Evolutionary conservation across 2,329 filamentous ascomycete genomes (phyloP).

Genomic region (Byssochlamys sp.): DNA sequence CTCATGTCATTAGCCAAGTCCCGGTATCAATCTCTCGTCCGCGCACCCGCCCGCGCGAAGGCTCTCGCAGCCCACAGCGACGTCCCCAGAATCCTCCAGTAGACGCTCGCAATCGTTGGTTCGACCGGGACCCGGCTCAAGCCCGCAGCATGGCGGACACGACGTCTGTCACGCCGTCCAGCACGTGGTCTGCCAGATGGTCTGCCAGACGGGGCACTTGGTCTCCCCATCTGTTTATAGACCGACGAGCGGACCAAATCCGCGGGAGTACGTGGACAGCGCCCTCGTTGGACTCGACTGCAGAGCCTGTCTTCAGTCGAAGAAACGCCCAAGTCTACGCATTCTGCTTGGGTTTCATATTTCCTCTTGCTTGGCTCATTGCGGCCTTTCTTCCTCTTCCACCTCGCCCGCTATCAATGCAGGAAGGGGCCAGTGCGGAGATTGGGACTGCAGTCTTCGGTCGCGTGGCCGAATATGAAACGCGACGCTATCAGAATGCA

Average conservation of each 20-base stretch:
- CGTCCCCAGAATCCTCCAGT: conserved; percentile 21
- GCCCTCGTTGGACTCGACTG: conserved; percentile 59
- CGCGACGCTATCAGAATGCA: conserved; percentile 49
- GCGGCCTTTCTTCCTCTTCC: conserved; percentile 67
- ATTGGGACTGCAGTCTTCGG: conserved; percentile 36
- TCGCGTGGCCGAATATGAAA: conserved; percentile 36
- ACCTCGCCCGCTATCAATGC: conserved; percentile 43
- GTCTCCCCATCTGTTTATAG: conserved; percentile 62
- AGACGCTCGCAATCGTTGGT: conserved; percentile 38
- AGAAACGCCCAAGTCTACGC: conserved; percentile 65
- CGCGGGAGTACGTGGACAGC: conserved; percentile 59
- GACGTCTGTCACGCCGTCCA: not conserved
- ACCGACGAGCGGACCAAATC: conserved; percentile 47
- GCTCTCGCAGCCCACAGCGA: conserved; percentile 13
- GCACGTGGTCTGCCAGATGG: conserved; percentile 11
- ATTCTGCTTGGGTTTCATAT: conserved; percentile 68
- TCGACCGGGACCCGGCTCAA: not conserved
- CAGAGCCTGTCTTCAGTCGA: conserved; percentile 52
- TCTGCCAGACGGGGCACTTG: conserved; percentile 40
- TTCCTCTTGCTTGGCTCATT: conserved; percentile 71
- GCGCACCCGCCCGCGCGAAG: conserved; percentile 16
- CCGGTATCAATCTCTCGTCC: conserved; percentile 22
- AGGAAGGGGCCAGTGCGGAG: conserved; percentile 38
- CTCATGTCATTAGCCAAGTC: conserved; percentile 21
- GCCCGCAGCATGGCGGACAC: not conserved